These are phyloP conservation scores for Paragyromitra xinjiangensis DNA, from an alignment of 495 filamentous ascomycete genomes.

Conservation along the genomic window DNA sequence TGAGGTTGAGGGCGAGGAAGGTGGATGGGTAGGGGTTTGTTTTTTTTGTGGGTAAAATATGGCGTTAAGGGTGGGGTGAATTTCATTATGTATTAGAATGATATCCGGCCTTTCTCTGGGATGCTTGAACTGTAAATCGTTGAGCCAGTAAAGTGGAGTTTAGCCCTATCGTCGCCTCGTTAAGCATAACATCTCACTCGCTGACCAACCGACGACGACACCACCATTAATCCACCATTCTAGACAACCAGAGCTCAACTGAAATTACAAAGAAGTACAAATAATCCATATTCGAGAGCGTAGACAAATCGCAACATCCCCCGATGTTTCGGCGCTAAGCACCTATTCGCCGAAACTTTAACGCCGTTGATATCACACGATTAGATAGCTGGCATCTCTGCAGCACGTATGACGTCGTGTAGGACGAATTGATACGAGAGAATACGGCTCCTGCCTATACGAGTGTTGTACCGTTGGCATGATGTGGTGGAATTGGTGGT, in stretches of 20 bases:
- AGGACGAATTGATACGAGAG: not conserved
- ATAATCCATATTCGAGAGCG: not conserved
- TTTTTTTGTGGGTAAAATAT: not conserved
- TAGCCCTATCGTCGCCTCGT: not conserved
- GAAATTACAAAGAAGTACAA: no score
- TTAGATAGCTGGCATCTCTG: no score
- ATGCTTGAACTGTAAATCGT: not conserved
- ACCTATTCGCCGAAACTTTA: not conserved
- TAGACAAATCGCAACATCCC: not conserved
- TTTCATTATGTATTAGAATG: not conserved
- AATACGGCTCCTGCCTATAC: not conserved
- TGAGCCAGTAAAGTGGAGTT: not conserved
- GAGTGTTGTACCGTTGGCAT: no score
- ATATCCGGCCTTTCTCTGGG: no score
- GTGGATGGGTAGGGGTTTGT: not conserved
- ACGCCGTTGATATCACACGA: no score
- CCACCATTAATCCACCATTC: not conserved
- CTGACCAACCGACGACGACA: not conserved
- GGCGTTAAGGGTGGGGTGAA: not conserved
- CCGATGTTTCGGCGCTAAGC: not conserved
- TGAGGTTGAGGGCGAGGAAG: slow-evolving; percentile 31
- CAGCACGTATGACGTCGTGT: no score
- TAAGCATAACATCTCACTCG: not conserved
- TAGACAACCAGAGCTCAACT: no score
- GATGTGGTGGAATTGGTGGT: no score